Conservation (phyloP, 176 grass and related monocot genomes). For the Thalia dealbata region DNA sequence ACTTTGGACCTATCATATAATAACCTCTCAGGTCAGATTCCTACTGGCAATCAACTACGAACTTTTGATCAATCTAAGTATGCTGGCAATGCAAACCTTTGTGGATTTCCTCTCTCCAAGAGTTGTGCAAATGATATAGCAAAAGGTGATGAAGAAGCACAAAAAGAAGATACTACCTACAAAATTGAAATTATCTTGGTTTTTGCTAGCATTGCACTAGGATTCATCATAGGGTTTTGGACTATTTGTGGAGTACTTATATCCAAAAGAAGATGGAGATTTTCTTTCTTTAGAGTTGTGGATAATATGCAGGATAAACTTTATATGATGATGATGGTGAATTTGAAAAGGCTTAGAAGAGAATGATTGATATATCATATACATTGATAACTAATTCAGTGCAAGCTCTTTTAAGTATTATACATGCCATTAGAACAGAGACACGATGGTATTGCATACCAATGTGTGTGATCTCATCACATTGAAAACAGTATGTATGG, state of each 20-base stretch:
- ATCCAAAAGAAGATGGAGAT: neutral
- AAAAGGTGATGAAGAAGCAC: neutral
- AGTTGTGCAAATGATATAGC: neutral
- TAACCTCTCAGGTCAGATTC: neutral
- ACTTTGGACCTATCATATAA: neutral
- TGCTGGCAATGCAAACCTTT: neutral
- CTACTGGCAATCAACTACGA: neutral
- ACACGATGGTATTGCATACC: too few species aligned
- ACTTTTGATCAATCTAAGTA: neutral
- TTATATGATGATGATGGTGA: too few species aligned
- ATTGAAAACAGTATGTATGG: too few species aligned
- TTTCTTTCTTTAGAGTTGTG: too few species aligned
- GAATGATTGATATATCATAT: too few species aligned
- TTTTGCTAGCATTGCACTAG: constrained; percentile 1
- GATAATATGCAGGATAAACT: too few species aligned
- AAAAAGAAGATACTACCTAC: neutral
- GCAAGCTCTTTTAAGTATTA: too few species aligned
- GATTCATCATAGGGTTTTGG: constrained; percentile 26
- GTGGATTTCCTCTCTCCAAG: neutral
- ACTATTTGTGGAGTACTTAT: constrained; percentile 23
- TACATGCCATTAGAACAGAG: too few species aligned
- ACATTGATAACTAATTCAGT: too few species aligned
- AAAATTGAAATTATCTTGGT: neutral
- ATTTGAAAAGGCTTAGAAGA: too few species aligned
- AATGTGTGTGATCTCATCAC: too few species aligned